Evolutionary conservation across 139 green algal species (phyloP), one percentile per base, ranked within the genome.

Genomic region (Haematococcus sp.): DNA sequence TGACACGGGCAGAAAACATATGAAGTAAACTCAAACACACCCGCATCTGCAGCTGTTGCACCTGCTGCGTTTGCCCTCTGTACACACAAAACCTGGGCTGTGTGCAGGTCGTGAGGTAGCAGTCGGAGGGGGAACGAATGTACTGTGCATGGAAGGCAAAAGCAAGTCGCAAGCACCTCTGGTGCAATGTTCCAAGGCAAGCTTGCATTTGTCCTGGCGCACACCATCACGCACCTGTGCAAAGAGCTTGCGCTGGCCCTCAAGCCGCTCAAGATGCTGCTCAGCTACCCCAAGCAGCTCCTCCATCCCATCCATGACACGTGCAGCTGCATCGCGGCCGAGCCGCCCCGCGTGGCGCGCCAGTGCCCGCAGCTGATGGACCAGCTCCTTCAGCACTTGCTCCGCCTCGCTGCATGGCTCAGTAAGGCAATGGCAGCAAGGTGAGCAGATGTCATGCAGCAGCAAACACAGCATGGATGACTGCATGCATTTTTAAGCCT

Each of bases 231-330:
- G 70, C 2, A 82, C 81, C 58, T 84, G 77, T 11, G 88, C 73
- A 35, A 93, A 94, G 63, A 95, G 80, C 40, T 74, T 81, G 9
- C 91, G 75, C 77, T 87, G 72, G 5, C 64, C 83, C 72, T 95
- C 89, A 49, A 96, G 64, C 33, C 71, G 35, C 33, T 89, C 77
- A 46, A 94, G 77, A 52, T 91, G 83, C 31, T 46, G 69, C 64
- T 86, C 80, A 9, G 61, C 83, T 2, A 70, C 70, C 1, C 65
- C 70, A 69, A 88, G 60, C 27, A 89, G 16, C 35, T 63, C 40
- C 3, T 46, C 16, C 20, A 44, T 19, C 7, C 34, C 17, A 65
- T 23, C 25, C 3, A 4, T 31, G 49, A 23, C 30, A 28, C 30
- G 20, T 63, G 51, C 68, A 11, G 16, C 68, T 64, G 51, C 65